Conservation (phyloP, 139 green algal genomes). For the Closterium sp. region DNA sequence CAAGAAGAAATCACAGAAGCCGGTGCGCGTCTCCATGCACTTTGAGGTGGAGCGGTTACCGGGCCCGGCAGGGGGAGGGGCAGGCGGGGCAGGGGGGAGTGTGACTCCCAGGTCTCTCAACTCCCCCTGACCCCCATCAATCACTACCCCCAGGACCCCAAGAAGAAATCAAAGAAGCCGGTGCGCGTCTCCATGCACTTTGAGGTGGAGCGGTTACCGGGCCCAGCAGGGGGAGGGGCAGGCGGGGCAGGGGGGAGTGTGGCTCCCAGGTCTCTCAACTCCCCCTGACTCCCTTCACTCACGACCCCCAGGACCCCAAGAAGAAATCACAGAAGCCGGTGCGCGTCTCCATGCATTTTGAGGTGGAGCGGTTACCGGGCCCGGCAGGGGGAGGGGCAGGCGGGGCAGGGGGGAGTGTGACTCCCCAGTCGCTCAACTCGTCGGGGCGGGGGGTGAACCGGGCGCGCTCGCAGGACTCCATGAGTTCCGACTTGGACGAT, state of each 20-base stretch:
- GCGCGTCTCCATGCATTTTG: slow-evolving; percentile 38
- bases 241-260: no score
- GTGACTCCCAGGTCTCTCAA: neutral
- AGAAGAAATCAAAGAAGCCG: no score
- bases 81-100: neutral
- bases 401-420: neutral
- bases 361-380: slow-evolving; percentile 26
- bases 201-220: no score
- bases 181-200: no score
- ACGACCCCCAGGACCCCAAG: slow-evolving; percentile 28
- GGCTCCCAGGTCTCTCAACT: no score
- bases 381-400: neutral
- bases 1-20: slow-evolving; percentile 49
- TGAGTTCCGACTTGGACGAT: neutral
- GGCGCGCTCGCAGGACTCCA: slow-evolving; percentile 6
- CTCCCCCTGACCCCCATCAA: no score
- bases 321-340: slow-evolving; percentile 48
- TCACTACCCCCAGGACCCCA: no score
- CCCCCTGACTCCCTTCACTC: no score
- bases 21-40: slow-evolving; percentile 38
- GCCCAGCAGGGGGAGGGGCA: no score
- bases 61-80: neutral
- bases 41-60: slow-evolving; percentile 40
- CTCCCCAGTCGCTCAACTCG: neutral
- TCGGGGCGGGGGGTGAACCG: neutral